Evolutionary conservation across 176 grass and related monocot genomes (phyloP), one percentile per base, ranked within the genome.

Genomic region (Triticum turgidum): DNA sequence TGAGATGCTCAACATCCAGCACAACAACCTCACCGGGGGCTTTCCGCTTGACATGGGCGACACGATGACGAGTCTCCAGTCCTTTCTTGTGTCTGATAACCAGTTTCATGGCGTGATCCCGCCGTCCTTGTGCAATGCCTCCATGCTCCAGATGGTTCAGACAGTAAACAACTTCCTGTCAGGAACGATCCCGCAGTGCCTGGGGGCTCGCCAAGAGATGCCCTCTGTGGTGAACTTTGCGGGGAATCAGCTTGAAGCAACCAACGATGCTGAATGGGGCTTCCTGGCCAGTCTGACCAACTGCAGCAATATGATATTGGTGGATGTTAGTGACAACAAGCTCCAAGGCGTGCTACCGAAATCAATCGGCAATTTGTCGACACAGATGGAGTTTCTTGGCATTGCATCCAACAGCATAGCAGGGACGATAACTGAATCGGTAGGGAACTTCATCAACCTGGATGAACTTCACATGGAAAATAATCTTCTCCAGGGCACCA

Each of bases 181-280:
- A 1, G 86, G 78, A 66, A 87, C 42, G 20, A 87, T 87, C 51
- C 79, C 86, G 1, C 33, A 4, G 4, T 87, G 86, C 22, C 39
- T 76, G 3, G 69, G 86, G 21, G 51, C 5, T 87, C 42, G 17
- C 4, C 41, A 73, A 2, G 69, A 71, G 77, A 73, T 59, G 6
- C 39, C 68, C 4, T 13, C 58, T 0, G 77, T 63, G 5, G 79
- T 82, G 49, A 6, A 8, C 22, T 14, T 87, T 14, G n/a, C 3
- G 8, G 2, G 10, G 38, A 87, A 87, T 87, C 70, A 87, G 4
- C 62, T 87, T 2, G 15, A 87, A 54, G 86, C 79, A 82, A 65
- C 17, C 37, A 52, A 75, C 21, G 79, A 76, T 76, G 79, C 42
- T 6, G 69, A 41, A 24, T 82, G 61, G 86, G 86, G 10, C 9